Evolutionary conservation across 306 rosid species (phyloP), one percentile per base, ranked within the genome.

Genomic region (Inga leiocalycina): DNA sequence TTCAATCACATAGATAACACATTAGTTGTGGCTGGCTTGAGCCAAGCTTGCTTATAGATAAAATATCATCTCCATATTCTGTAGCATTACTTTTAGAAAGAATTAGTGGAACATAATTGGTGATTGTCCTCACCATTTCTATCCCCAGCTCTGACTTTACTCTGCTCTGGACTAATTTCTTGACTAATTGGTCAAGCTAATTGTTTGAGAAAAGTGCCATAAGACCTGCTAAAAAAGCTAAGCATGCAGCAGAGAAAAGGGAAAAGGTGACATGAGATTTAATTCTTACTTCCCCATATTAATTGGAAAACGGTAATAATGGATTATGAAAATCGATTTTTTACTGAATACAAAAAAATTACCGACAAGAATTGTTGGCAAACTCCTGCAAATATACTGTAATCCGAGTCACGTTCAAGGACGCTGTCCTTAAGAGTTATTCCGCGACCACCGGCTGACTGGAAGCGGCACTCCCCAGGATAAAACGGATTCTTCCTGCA

Each of bases 21-120:
- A 37, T 4, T 37, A 37, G 39, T 4, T 37, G 39, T 4, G 39
- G 39, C 6, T 37, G 39, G 39, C 71, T 84, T 81, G 85, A 54
- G 15, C 70, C 87, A 81, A 76, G 83, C 81, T 82, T 83, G 24
- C 43, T 48, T 45, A 79, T 83, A 41, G 85, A 61, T 52, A 85
- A 70, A 49, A 76, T 80, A 80, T 76, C 67, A 3, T 81, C 85
- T 69, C 76, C 85, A 62, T 82, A 84, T 79, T 85, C 98, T 95
- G 96, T 82, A 83, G 41, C 45, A 65, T 59, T 81, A 71, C 75
- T 64, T 82, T 59, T 64, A 71, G 69, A 81, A 59, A 69, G n/a
- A 44, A 80, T 77, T 66, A 74, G 54, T 77, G 41, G 43, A 20
- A 64, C 80, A 74, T 64, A 90, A 82, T 65, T 34, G 84, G 79